Conservation (phyloP, 352 stramenopile genomes). For the Globisporangium parvum region DNA sequence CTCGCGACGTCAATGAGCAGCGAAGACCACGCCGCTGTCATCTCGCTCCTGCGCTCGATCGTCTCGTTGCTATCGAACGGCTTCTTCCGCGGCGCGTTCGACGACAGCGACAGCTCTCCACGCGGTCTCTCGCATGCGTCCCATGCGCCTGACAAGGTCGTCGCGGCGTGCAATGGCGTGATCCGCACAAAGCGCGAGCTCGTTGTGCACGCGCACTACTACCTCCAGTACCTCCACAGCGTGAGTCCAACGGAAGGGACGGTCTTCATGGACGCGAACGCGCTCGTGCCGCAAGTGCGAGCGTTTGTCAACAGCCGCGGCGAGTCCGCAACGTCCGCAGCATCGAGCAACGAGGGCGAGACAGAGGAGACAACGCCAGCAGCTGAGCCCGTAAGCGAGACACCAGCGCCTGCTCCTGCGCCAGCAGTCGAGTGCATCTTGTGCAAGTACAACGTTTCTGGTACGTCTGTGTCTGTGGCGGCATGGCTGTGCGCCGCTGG, state of each 20-base stretch:
- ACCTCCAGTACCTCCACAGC: slow-evolving; percentile 62
- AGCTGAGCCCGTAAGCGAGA: slow-evolving; percentile 2
- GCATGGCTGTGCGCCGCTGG: too few species aligned
- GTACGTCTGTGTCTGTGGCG: too few species aligned
- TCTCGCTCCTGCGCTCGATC: slow-evolving; percentile 52
- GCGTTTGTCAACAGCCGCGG: slow-evolving; percentile 21
- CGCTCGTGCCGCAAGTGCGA: slow-evolving; percentile 37
- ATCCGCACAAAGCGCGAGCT: slow-evolving; percentile 49
- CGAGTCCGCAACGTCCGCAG: slow-evolving; percentile 17
- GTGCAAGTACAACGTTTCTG: slow-evolving; percentile 77
- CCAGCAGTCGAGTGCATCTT: slow-evolving; percentile 41
- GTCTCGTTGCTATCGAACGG: slow-evolving; percentile 47
- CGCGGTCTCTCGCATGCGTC: slow-evolving; percentile 11
- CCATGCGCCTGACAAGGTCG: slow-evolving; percentile 24
- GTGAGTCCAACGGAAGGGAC: slow-evolving; percentile 68
- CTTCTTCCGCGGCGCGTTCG: slow-evolving; percentile 44
- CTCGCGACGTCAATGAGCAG: slow-evolving; percentile 78
- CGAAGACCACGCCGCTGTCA: slow-evolving; percentile 63
- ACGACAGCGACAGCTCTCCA: slow-evolving; percentile 6
- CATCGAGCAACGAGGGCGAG: not conserved
- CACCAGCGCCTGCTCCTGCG: slow-evolving; percentile 2
- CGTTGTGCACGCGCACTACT: slow-evolving; percentile 60
- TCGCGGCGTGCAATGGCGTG: slow-evolving; percentile 34
- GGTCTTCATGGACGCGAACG: slow-evolving; percentile 50
- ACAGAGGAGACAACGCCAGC: not conserved